Evolutionary conservation across 257 asterid species (phyloP).

Genomic region (Scutellaria minor): DNA sequence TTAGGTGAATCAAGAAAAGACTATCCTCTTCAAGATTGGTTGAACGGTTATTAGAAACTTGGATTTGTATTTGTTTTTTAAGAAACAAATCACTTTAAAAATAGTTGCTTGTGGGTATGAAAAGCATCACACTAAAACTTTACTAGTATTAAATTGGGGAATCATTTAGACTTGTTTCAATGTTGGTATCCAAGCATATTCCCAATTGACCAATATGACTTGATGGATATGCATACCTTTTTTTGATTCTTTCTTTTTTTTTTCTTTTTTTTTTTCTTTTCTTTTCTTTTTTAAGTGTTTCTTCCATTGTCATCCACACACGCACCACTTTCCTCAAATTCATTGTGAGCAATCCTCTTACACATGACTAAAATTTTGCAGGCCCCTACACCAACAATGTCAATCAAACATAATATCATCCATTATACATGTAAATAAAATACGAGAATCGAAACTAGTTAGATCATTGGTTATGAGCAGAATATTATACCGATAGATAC

Average conservation of each 20-base stretch:
- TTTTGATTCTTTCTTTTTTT: background rate
- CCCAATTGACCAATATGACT: background rate
- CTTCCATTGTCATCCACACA: constrained; percentile 18
- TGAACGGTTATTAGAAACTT: too few species aligned
- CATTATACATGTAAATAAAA: too few species aligned
- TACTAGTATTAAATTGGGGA: constrained; percentile 13
- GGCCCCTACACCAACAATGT: background rate
- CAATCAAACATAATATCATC: background rate
- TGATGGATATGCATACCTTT: background rate
- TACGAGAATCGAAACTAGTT: background rate
- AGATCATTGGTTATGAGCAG: background rate
- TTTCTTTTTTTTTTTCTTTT: background rate
- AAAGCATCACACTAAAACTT: background rate
- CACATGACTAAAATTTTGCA: background rate
- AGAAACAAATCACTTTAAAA: too few species aligned
- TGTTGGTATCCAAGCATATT: constrained; percentile 28
- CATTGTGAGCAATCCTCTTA: background rate
- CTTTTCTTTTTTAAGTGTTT: background rate
- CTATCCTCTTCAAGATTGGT: too few species aligned
- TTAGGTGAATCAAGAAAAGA: too few species aligned
- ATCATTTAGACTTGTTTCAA: constrained; percentile 18
- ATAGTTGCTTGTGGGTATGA: too few species aligned
- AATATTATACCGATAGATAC: background rate
- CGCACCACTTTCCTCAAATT: constrained; percentile 19
- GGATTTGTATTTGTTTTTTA: too few species aligned